phyloP scores from a whole-genome alignment of 1,284 basidiomycete genomes.

The Schizopora paradoxa region DNA sequence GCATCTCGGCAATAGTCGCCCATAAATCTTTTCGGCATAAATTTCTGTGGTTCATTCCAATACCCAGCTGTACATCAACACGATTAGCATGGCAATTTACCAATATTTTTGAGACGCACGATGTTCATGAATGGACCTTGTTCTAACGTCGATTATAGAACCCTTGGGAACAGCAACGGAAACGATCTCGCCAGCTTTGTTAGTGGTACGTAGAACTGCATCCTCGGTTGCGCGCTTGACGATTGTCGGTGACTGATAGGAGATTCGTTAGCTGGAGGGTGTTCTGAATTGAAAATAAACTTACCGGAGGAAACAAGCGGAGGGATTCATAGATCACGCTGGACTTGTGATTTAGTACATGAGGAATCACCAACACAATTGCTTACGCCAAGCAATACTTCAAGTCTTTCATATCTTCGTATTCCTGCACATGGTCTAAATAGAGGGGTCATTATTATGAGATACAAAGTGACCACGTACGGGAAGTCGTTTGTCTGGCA shows the following conservation, averaged over 20 bases:
- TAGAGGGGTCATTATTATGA: not conserved
- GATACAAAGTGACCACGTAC: slow-evolving; percentile 2
- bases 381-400: slow-evolving; percentile 15
- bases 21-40: slow-evolving; percentile 46
- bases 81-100: not conserved
- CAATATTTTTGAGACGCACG: slow-evolving; percentile 25
- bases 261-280: not conserved
- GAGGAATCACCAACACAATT: not conserved
- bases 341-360: not conserved
- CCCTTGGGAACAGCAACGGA: slow-evolving; percentile 41
- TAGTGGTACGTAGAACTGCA: slow-evolving; percentile 33
- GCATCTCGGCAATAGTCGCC: slow-evolving; percentile 44
- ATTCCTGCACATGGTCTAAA: slow-evolving; percentile 18
- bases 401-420: slow-evolving; percentile 26
- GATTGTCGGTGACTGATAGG: slow-evolving; percentile 33
- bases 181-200: slow-evolving; percentile 30
- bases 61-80: slow-evolving; percentile 35
- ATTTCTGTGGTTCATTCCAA: slow-evolving; percentile 45
- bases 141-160: slow-evolving; percentile 34
- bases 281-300: slow-evolving; percentile 7
- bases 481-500: slow-evolving; percentile 7
- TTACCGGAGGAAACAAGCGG: slow-evolving; percentile 33
- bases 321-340: slow-evolving; percentile 31
- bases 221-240: slow-evolving; percentile 46
- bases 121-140: slow-evolving; percentile 40